These are phyloP conservation scores for Fusarium sp. DNA, from an alignment of 2,329 filamentous ascomycete species.

Conservation along the genomic window DNA sequence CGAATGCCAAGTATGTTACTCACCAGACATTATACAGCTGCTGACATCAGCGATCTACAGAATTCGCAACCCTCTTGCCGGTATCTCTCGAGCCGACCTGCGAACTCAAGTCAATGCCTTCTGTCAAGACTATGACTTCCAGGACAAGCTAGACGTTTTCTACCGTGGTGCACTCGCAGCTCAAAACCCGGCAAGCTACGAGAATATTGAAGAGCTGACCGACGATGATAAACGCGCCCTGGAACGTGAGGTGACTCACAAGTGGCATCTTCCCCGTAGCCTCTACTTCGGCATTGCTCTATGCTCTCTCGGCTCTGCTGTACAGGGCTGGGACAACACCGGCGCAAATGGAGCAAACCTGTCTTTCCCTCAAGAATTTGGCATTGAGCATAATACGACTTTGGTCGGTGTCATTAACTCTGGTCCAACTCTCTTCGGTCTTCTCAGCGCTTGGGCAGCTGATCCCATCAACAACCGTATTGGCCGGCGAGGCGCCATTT, in stretches of 20 bases:
- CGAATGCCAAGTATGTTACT: conserved; percentile 47
- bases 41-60: conserved; percentile 8
- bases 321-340: conserved; percentile 60
- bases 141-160: conserved; percentile 44
- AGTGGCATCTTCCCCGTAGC: conserved; percentile 45
- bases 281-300: conserved; percentile 48
- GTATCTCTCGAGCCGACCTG: conserved; percentile 41
- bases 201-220: conserved; percentile 40
- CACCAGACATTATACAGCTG: too few relatives aligned
- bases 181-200: conserved; percentile 39
- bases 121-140: conserved; percentile 45
- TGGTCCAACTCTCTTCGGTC: conserved; percentile 36
- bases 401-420: conserved; percentile 70
- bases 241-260: conserved; percentile 43
- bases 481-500: conserved; percentile 56
- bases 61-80: conserved; percentile 46
- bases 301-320: conserved; percentile 48
- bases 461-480: conserved; percentile 54
- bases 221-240: conserved; percentile 42
- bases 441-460: conserved; percentile 45
- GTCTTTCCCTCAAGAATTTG: conserved; percentile 52
- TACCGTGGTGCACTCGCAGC: conserved; percentile 47
- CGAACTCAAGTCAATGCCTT: conserved; percentile 40
- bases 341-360: conserved; percentile 56
- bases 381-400: conserved; percentile 56